Evolutionary conservation across 106 monocot species (phyloP), one percentile per base, ranked within the genome.

Genomic region (Iris macrosiphon): DNA sequence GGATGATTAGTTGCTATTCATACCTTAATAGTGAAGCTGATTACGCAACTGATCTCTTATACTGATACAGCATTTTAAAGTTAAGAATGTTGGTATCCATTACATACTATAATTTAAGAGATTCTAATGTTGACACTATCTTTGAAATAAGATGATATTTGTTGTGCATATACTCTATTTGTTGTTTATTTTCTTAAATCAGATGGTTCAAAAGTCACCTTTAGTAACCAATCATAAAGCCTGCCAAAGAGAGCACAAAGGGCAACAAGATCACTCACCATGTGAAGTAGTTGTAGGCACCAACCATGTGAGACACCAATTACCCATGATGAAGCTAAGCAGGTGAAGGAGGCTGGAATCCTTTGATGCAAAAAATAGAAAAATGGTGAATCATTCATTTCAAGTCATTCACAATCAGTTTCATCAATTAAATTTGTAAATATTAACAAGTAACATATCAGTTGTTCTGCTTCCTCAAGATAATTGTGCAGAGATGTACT

Each of bases 131-230:
- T 38, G 11, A 38, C 37, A 14, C 39, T 39, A 2, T 11, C 10
- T 39, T 39, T 39, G 39, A 39, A 39, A 39, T 39, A 39, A 39
- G 1, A 45, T 0, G 13, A 7, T 13, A 27, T 13, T 2, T 4
- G 3, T 27, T 12, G 12, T 12, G 11, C 4, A 10, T 4, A 46
- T 13, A 7, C 5, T 7, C 28, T 21, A 15, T 20, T 55, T 31
- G 1, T 10, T 29, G n/a, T 31, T 65, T 31, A 30, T 1, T 30
- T 31, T 28, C 7, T 6, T 14, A 42, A 21, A 43, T 7, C 65
- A 65, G 69, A 60, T 30, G 32, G 29, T 60, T 21, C 59, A 52
- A 32, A 68, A 20, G 22, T 14, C 68, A 31, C 40, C 47, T 12
- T 42, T 12, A 19, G 39, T 17, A 17, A 21, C 60, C 30, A 20